Base-by-base conservation (phyloP, 2,329 filamentous ascomycete genomes). In the Tolypocladium endophyticum region DNA sequence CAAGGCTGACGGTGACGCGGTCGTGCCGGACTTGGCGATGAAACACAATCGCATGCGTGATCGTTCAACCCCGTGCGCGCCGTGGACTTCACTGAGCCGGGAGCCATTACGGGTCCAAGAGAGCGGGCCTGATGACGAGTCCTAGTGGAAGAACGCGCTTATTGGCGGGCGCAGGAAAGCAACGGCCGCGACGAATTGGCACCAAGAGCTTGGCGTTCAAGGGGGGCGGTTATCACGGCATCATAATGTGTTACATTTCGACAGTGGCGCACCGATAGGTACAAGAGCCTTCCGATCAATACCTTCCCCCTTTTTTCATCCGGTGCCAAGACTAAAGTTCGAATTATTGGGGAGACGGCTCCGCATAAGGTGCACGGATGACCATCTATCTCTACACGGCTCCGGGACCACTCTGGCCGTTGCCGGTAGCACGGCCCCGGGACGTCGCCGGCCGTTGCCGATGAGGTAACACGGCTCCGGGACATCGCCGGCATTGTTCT, bases 191-290 rank as follows among this genome's bases (percentile, higher is more conserved):
- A 47, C 45, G 20, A 47, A 55, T 50, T 41, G 43, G 59, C 55
- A 54, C 23, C 4, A 3, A 30, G 14, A 36, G 25, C 16, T 52
- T 4, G 50, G 56, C 38, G 56, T 69, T 68, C 57, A 62, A 61
- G 63, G 64, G 39, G 64, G 57, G 54, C 64, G 63, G 63, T 64
- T 66, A 66, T 60, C 55, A 64, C 61, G 63, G 62, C 65, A 66
- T 60, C 58, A 61, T 50, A 23, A 61, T 57, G 57, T 58, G 59
- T 56, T 54, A 56, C 58, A 63, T 60, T 52, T 58, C 58, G 60
- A 56, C 53, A 20, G 58, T 56, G 52, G 52, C 57, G 60, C 58
- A 60, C 54, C 25, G 16, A 58, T 28, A 50, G 56, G 25, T 43
- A 54, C 50, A 39, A 8, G 12, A 16, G 25, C 20, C 50, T 45